These are phyloP conservation scores for Pythium phragmiticola DNA, from an alignment of 352 stramenopile genomes.

Conservation along the genomic window DNA sequence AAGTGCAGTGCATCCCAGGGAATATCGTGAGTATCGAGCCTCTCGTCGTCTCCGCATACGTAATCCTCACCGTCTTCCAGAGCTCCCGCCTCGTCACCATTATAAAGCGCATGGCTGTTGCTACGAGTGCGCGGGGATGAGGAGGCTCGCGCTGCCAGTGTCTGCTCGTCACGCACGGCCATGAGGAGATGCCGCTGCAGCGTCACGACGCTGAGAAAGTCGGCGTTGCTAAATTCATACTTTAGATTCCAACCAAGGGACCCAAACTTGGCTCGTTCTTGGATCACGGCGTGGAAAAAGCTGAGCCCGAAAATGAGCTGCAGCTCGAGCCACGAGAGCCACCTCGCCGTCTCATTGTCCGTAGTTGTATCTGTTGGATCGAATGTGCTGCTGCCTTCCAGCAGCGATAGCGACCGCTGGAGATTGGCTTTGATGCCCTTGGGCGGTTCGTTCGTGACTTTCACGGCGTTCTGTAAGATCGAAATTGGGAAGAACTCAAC, in stretches of 20 bases:
- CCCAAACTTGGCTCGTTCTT: slow-evolving; percentile 76
- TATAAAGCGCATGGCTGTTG: background rate
- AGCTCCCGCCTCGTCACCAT: background rate
- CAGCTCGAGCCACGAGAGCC: slow-evolving; percentile 34
- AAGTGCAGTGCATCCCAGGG: slow-evolving; percentile 81
- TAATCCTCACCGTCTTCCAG: slow-evolving; percentile 1
- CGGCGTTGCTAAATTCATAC: slow-evolving; percentile 79
- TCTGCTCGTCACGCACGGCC: slow-evolving; percentile 9
- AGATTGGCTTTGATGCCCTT: slow-evolving; percentile 75
- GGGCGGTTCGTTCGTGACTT: slow-evolving; percentile 77
- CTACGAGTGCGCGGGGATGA: background rate
- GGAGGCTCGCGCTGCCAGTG: background rate
- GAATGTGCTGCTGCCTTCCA: slow-evolving; percentile 18
- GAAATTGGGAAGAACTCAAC: slow-evolving; percentile 66
- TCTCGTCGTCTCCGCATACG: background rate
- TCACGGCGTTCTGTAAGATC: slow-evolving; percentile 74
- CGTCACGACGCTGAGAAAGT: slow-evolving; percentile 70
- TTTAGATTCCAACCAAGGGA: slow-evolving; percentile 73
- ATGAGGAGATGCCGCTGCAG: slow-evolving; percentile 52
- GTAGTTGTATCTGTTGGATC: background rate
- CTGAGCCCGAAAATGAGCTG: slow-evolving; percentile 71
- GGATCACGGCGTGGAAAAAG: slow-evolving; percentile 77
- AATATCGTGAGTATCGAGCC: slow-evolving; percentile 23
- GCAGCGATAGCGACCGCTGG: slow-evolving; percentile 57
- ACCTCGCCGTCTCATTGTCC: slow-evolving; percentile 2